Conservation (phyloP, 768 basidiomycete genomes). For the Panus rudis region DNA sequence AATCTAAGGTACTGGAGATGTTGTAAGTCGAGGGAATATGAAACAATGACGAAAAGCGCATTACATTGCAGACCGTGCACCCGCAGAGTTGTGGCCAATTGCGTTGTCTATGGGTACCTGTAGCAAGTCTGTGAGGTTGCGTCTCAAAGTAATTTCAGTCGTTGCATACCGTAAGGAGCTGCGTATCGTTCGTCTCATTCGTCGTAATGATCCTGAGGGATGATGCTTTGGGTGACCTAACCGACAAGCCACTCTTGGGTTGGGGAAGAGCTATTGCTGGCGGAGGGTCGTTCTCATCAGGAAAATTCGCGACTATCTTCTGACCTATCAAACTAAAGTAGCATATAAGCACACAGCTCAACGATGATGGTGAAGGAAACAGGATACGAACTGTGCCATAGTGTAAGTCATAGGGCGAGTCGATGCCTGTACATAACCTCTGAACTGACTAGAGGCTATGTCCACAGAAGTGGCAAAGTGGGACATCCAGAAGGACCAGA, state of each 20-base stretch:
- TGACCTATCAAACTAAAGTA: constrained; percentile 10
- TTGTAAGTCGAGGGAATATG: neutral
- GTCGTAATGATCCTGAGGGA: constrained; percentile 13
- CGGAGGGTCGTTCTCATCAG: constrained; percentile 2
- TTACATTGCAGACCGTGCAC: neutral
- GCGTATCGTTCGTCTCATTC: constrained; percentile 2
- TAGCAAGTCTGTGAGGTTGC: constrained; percentile 1
- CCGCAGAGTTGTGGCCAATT: neutral
- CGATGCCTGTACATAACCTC: too few relatives aligned
- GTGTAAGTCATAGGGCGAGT: too few relatives aligned
- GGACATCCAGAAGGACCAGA: too few relatives aligned
- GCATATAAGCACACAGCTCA: too few relatives aligned
- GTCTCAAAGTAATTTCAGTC: neutral
- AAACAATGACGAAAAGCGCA: neutral
- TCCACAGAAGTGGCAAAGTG: too few relatives aligned
- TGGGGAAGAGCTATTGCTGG: neutral
- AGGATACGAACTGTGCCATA: too few relatives aligned
- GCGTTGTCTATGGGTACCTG: neutral
- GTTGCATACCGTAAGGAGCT: neutral
- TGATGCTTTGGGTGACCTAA: constrained; percentile 10
- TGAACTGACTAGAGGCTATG: too few relatives aligned
- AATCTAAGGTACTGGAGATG: constrained; percentile 13
- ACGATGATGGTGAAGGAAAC: too few relatives aligned
- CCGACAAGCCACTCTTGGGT: constrained; percentile 6
- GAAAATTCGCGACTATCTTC: constrained; percentile 6